phyloP scores from a whole-genome alignment of 495 filamentous ascomycete species.

The Hypoxylon intermedium region DNA sequence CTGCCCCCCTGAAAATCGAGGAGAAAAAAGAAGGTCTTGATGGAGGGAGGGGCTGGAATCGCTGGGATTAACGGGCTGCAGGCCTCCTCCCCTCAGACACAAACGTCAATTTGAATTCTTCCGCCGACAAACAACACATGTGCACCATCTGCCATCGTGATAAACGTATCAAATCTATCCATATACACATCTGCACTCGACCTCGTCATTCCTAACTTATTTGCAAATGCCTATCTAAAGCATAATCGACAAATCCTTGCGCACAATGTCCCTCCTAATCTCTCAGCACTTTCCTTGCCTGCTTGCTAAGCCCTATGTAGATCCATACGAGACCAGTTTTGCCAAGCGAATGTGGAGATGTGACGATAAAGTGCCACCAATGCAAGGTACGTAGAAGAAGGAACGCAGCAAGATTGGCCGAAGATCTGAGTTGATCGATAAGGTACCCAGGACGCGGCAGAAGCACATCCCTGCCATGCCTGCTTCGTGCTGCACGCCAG shows the following conservation, averaged over 20 bases:
- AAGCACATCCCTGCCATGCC: slow-evolving; percentile 13
- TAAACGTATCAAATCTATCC: no score
- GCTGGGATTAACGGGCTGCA: slow-evolving; percentile 16
- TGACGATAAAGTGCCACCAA: slow-evolving; percentile 28
- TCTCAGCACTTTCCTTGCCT: slow-evolving; percentile 6
- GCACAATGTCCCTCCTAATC: slow-evolving; percentile 25
- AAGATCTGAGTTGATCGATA: slow-evolving; percentile 26
- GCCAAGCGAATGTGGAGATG: slow-evolving; percentile 25
- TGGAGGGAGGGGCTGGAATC: no score
- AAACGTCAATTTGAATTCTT: slow-evolving; percentile 25
- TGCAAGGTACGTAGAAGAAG: slow-evolving; percentile 30
- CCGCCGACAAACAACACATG: slow-evolving; percentile 9
- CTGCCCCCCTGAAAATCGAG: slow-evolving; percentile 24
- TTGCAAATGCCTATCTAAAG: background rate
- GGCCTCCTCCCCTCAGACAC: slow-evolving; percentile 15
- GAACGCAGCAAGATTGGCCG: slow-evolving; percentile 23
- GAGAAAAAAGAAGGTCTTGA: slow-evolving; percentile 2
- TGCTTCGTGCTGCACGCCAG: background rate
- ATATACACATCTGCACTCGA: background rate
- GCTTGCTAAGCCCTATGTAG: slow-evolving; percentile 1
- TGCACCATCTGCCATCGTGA: background rate
- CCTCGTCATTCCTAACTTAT: background rate
- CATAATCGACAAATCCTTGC: background rate
- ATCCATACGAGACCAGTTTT: slow-evolving; percentile 22
- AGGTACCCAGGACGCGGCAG: no score